Base-by-base conservation (phyloP, 192 early-diverging fungal genomes). In the Jimgerdemannia flammicorona region DNA sequence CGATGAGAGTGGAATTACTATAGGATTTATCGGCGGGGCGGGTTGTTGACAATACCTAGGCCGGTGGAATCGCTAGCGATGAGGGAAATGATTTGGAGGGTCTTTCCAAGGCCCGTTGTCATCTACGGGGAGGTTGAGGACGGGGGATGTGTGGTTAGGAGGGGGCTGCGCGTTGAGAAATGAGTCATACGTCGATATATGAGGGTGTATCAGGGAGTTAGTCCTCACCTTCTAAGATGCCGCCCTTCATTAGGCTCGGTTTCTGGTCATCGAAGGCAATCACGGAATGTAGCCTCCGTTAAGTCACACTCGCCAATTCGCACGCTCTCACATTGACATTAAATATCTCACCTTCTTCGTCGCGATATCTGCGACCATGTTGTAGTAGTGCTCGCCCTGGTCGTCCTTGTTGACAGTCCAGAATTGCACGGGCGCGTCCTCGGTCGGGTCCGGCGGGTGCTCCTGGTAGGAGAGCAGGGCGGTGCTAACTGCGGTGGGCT, bases 21-120 rank as follows among this genome's bases (percentile, higher is more conserved):
- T 82, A 68, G 67, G 20, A 68, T 68, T 4, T 4, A 68, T 68
- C 20, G 6, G 67, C 4, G 8, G 67, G 40, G 67, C 67, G 49
- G 49, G 49, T 54, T 54, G 11, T 54, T 11, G 49, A 54, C 11
- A 54, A 54, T 54, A 8, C 67, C 67, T 40, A 6, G 19, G 19
- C 67, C 67, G 17, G 19, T 68, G 40, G 67, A n/a, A 17, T 68
- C 40, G 40, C 20, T 40, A n/a, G n/a, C 19, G 68, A 99, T 87
- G 40, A 99, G 87, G 70, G 95, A 95, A 69, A 99, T 95, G 29
- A 97, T 97, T 83, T 99, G 98, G 78, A 99, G 92, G 39, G 91
- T 94, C 82, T 94, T 93, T 40, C 93, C 93, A 40, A 93, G 77
- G 44, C 93, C 95, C 96, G 98, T 98, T n/a, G 83, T 96, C 95